These are phyloP conservation scores for Usnea hakonensis DNA, from an alignment of 495 filamentous ascomycete genomes.

Conservation along the genomic window DNA sequence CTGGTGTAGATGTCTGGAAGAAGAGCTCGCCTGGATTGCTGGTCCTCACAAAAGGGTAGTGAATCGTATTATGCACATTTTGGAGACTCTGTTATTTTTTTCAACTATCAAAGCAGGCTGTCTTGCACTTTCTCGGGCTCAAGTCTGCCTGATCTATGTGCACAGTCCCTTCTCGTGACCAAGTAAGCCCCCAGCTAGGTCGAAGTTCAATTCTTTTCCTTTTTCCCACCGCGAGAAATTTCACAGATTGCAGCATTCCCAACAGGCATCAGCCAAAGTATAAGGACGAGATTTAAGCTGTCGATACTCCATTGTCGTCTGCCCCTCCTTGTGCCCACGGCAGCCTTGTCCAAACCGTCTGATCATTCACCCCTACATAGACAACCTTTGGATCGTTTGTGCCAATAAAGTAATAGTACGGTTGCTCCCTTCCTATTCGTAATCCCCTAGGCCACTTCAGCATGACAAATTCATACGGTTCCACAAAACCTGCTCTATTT, in stretches of 20 bases:
- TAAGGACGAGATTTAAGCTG: not conserved
- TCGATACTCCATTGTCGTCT: not conserved
- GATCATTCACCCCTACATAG: constrained; percentile 4
- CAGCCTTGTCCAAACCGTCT: not conserved
- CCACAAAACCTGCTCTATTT: not conserved
- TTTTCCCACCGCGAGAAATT: too few relatives aligned
- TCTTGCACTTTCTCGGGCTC: too few relatives aligned
- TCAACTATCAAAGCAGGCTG: too few relatives aligned
- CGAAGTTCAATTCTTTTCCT: too few relatives aligned
- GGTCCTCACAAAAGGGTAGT: too few relatives aligned
- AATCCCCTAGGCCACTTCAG: not conserved
- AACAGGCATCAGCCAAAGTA: not conserved
- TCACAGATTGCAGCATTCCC: not conserved
- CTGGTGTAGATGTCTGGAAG: too few relatives aligned
- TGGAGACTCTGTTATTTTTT: too few relatives aligned
- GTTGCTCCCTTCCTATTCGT: not conserved
- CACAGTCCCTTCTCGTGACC: too few relatives aligned
- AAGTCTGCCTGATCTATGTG: too few relatives aligned
- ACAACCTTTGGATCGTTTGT: not conserved
- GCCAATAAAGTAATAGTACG: constrained; percentile 6
- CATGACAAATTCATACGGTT: not conserved
- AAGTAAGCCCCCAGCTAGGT: too few relatives aligned
- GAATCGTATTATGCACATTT: too few relatives aligned
- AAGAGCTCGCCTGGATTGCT: too few relatives aligned
- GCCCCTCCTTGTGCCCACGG: not conserved